These are phyloP conservation scores for Limonium bicolor DNA, from an alignment of 148 eudicot species.

Conservation along the genomic window DNA sequence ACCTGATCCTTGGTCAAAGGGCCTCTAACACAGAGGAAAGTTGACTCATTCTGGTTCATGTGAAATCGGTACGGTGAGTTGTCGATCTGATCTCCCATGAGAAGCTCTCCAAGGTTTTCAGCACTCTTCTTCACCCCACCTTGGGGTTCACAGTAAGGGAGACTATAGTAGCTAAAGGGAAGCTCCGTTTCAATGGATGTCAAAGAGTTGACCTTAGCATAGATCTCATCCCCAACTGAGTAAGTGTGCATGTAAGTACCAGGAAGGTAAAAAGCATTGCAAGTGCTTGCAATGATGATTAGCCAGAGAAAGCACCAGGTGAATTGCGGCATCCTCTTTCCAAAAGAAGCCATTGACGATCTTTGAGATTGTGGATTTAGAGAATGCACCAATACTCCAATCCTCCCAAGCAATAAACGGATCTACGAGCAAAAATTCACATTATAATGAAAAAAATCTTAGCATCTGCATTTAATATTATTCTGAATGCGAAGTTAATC, in stretches of 20 bases:
- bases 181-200: slow-evolving; percentile 13
- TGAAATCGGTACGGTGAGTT: slow-evolving; percentile 10
- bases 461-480: too few relatives aligned
- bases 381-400: too few relatives aligned
- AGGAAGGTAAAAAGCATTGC: slow-evolving; percentile 9
- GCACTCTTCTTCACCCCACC: slow-evolving; percentile 12
- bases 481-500: too few relatives aligned
- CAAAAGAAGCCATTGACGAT: slow-evolving; percentile 10
- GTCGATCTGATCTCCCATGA: slow-evolving; percentile 13
- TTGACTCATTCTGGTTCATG: slow-evolving; percentile 8
- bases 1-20: slow-evolving; percentile 4
- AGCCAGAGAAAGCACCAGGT: neutral
- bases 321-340: slow-evolving; percentile 7
- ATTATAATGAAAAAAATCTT: too few relatives aligned
- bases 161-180: slow-evolving; percentile 11
- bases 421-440: too few relatives aligned
- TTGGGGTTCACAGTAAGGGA: slow-evolving; percentile 8
- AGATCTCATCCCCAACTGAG: slow-evolving; percentile 4
- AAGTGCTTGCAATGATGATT: neutral
- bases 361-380: too few relatives aligned
- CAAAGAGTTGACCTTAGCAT: slow-evolving; percentile 10
- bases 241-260: slow-evolving; percentile 13
- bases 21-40: slow-evolving; percentile 5
- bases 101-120: slow-evolving; percentile 11
- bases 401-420: too few relatives aligned